Base-by-base conservation (phyloP, 176 grass and related monocot genomes). In the Aegilops sharonensis region DNA sequence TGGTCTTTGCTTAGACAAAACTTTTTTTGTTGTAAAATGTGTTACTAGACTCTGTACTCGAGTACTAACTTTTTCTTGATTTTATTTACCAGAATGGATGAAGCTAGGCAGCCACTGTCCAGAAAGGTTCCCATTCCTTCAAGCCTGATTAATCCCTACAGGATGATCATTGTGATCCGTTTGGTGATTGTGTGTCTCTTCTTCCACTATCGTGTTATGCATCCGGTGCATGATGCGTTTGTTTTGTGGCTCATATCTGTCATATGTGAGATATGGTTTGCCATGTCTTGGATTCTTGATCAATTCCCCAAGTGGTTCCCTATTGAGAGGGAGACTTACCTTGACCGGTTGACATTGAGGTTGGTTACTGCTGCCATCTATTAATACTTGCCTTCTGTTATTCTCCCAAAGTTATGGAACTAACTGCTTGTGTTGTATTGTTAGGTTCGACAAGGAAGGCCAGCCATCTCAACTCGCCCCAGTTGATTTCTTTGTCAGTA, bases 191-290 rank as follows among this genome's bases (percentile, higher is more conserved):
- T 95, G 74, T 87, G 95, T 30, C 93, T 98, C 95, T 98, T 98
- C 88, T 98, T 98, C 83, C 95, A 95, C 64, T 98, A 98, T 77
- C 95, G 95, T 85, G 57, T 95, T 65, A 90, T 93, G 88, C 91
- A 98, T 89, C 91, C 95, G 72, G 95, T 98, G 30, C 18, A 13
- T 9, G 95, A 98, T 93, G 95, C 95, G 31, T 95, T 93, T 84
- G 91, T 88, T 52, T 82, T 98, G 67, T 98, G 95, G 95, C 90
- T 98, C 69, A 91, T 92, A 60, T 98, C 95, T 73, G 95, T 98
- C 17, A 98, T 98, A 75, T 98, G 95, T 64, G 95, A 98, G 66
- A 88, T 98, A 75, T 98, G 95, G 95, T 98, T 95, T 92, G 95
- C 95, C 21, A 77, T 93, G 56, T 98, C 95, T 87, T 98, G 93